Evolutionary conservation across 768 basidiomycete genomes (phyloP).

Genomic region (Lactarius trivialis): DNA sequence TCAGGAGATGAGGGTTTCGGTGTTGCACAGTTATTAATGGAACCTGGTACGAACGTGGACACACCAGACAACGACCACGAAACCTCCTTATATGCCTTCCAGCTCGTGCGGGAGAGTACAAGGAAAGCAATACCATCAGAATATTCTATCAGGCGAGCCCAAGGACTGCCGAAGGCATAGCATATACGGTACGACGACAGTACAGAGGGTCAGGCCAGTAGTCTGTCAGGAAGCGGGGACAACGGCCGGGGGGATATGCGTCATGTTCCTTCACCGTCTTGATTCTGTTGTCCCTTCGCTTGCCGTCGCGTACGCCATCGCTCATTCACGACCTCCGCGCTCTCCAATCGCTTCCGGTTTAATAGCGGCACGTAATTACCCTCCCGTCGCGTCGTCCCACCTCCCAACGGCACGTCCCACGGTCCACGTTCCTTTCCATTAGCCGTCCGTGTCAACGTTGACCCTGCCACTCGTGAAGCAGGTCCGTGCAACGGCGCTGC

Average conservation of each 20-base stretch:
- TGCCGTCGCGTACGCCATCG: constrained; percentile 64
- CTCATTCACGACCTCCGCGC: constrained; percentile 67
- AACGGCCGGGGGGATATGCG: neutral
- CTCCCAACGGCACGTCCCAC: constrained; percentile 61
- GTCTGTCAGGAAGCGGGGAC: too few relatives aligned
- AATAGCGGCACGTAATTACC: constrained; percentile 64
- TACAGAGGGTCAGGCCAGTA: too few relatives aligned
- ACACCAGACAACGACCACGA: too few relatives aligned
- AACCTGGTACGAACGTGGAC: too few relatives aligned
- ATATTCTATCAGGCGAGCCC: too few relatives aligned
- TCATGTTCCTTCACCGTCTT: neutral
- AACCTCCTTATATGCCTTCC: too few relatives aligned
- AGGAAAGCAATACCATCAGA: too few relatives aligned
- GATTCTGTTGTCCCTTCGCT: constrained; percentile 31
- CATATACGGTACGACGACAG: too few relatives aligned
- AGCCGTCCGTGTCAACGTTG: constrained; percentile 34
- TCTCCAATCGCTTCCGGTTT: constrained; percentile 58
- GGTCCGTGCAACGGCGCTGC: constrained; percentile 42
- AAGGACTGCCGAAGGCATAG: too few relatives aligned
- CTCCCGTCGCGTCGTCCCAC: constrained; percentile 55
- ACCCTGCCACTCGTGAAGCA: constrained; percentile 33
- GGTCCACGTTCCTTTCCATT: constrained; percentile 25
- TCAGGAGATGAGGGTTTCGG: too few relatives aligned
- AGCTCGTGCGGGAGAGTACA: too few relatives aligned
- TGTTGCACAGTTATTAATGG: too few relatives aligned